A percentile compares a stretch with the other conserved stretches of the same genome.
Conservation (phyloP, 805 yeast species). For the Starmerella tilneyi region DNA sequence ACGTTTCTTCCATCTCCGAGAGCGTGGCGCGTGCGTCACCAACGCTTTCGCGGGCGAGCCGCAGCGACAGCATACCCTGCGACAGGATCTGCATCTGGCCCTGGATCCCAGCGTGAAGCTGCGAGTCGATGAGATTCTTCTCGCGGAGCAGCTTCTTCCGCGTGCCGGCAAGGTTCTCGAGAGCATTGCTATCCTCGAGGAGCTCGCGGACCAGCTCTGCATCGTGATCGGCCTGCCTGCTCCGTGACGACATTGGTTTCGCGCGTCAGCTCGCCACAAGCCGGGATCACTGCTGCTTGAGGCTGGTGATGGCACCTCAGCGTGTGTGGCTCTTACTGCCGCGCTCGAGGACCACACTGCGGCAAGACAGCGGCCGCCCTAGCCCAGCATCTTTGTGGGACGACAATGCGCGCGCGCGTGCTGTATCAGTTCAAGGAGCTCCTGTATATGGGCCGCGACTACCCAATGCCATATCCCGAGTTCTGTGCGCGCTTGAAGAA, state of each 20-base stretch:
- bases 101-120: conserved; percentile 60
- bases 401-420: conserved; percentile 21
- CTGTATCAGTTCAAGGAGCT: conserved; percentile 33
- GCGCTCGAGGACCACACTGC: no score
- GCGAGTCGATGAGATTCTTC: conserved; percentile 63
- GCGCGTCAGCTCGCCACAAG: no score
- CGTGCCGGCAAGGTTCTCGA: conserved; percentile 30
- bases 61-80: conserved; percentile 31
- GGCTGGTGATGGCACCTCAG: no score
- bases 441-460: conserved; percentile 33
- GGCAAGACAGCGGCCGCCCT: no score
- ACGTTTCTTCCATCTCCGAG: conserved; percentile 37
- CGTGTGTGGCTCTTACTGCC: no score
- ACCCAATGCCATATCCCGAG: conserved; percentile 32
- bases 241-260: conserved; percentile 4
- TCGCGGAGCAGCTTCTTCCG: conserved; percentile 39
- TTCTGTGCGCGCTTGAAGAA: conserved; percentile 27
- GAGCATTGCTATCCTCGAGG: conserved; percentile 25
- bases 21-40: conserved; percentile 30
- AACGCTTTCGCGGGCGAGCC: conserved; percentile 35
- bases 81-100: conserved; percentile 50
- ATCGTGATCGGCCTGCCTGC: conserved; percentile 7
- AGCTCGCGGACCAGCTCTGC: conserved; percentile 23
- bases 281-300: neutral
- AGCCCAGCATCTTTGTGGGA: no score